phyloP scores from a whole-genome alignment of 441 rosid genomes.

The Cnidoscolus chayamansa region DNA sequence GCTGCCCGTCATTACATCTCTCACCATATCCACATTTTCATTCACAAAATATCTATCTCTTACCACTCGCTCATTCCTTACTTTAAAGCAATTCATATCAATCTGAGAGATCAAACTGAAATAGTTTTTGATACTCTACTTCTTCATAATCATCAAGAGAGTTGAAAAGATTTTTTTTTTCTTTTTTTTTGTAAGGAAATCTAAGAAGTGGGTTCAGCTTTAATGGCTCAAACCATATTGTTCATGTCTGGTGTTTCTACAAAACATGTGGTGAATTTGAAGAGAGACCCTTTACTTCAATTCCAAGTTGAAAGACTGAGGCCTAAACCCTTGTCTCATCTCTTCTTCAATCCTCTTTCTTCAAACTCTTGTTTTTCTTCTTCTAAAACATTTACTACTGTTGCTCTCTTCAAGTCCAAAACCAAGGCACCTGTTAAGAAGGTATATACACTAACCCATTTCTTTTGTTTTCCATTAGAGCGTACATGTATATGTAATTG shows the following conservation, averaged over 20 bases:
- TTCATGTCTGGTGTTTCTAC: slow-evolving; percentile 61
- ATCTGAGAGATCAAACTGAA: background rate
- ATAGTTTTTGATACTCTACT: background rate
- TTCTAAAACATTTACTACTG: slow-evolving; percentile 29
- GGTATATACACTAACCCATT: slow-evolving; percentile 27
- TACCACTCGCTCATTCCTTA: background rate
- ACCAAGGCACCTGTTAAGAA: slow-evolving; percentile 75
- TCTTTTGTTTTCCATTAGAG: too few species aligned
- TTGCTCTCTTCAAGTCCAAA: slow-evolving; percentile 74
- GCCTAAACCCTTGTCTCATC: slow-evolving; percentile 37
- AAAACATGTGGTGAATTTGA: slow-evolving; percentile 38
- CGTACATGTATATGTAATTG: background rate
- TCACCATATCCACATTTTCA: slow-evolving; percentile 40
- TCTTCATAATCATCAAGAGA: background rate
- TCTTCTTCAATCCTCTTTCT: slow-evolving; percentile 32
- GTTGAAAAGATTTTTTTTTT: too few species aligned
- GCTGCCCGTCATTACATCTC: slow-evolving; percentile 41
- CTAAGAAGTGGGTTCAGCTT: background rate
- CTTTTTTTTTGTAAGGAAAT: too few species aligned
- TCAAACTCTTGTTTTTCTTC: slow-evolving; percentile 17
- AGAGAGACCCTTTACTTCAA: slow-evolving; percentile 46
- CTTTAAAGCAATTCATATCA: too few species aligned
- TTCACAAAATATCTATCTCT: slow-evolving; percentile 4
- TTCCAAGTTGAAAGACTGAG: slow-evolving; percentile 46
- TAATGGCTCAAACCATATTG: slow-evolving; percentile 79